Conservation (phyloP, 176 grass and related monocot species). For the Rhynchospora breviuscula region DNA sequence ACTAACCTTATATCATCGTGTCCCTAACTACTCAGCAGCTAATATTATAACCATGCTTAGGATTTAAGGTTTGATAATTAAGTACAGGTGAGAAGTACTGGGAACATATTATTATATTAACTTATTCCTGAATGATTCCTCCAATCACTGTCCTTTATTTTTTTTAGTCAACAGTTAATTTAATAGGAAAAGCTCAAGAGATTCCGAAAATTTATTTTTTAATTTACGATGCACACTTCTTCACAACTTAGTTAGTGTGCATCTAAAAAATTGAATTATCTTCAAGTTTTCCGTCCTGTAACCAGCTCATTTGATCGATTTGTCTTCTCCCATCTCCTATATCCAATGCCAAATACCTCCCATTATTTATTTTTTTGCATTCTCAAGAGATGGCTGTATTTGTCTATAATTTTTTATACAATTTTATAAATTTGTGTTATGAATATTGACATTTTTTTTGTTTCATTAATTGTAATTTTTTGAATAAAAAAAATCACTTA, state of each 20-base stretch:
- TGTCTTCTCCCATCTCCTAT: too few species aligned
- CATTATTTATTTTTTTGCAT: too few species aligned
- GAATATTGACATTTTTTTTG: too few species aligned
- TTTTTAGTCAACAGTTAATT: background rate
- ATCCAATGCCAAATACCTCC: too few species aligned
- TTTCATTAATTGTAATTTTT: too few species aligned
- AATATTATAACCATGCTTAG: slow-evolving; percentile 3
- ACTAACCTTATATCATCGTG: background rate
- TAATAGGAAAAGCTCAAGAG: background rate
- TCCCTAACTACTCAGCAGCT: background rate
- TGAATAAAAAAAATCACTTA: too few species aligned
- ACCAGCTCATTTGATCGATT: too few species aligned
- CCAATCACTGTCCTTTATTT: background rate
- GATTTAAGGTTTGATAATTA: background rate
- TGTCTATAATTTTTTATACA: too few species aligned
- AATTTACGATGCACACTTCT: background rate
- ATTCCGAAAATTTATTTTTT: background rate
- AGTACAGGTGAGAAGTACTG: slow-evolving; percentile 1
- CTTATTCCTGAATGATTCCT: background rate
- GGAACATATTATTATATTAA: background rate
- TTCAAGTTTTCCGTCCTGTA: too few species aligned
- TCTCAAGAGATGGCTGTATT: too few species aligned
- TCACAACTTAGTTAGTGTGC: background rate
- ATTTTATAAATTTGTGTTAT: too few species aligned
- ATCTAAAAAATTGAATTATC: background rate